Evolutionary conservation across 2,329 filamentous ascomycete genomes (phyloP).

Genomic region (Colletotrichum endophyticum): DNA sequence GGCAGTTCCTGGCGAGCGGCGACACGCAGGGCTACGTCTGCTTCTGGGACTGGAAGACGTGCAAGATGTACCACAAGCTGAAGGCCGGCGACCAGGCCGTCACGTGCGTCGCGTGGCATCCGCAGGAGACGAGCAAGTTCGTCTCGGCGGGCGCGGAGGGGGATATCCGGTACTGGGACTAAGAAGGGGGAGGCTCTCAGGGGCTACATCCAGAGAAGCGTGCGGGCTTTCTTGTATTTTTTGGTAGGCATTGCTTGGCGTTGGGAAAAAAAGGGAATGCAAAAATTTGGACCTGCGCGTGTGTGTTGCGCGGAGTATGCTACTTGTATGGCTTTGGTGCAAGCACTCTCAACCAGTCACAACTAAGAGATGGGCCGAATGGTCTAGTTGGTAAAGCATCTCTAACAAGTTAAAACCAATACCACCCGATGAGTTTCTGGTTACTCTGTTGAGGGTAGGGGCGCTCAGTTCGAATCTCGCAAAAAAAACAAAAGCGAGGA

Average conservation of each 20-base stretch:
- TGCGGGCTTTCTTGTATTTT: background rate
- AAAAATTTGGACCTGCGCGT: background rate
- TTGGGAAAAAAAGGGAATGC: background rate
- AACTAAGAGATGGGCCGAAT: background rate
- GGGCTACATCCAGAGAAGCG: background rate
- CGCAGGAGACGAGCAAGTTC: conserved; percentile 95
- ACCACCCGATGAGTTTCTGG: background rate
- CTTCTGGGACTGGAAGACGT: conserved; percentile 99
- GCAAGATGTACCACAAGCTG: conserved; percentile 98
- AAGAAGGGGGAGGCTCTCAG: conserved; percentile 25
- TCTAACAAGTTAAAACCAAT: background rate
- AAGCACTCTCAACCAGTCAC: background rate
- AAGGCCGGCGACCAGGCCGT: conserved; percentile 82
- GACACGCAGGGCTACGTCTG: conserved; percentile 89
- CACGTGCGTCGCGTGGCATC: conserved; percentile 92
- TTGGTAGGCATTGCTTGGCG: conserved; percentile 19
- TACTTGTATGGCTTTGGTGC: background rate
- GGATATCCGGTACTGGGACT: conserved; percentile 93
- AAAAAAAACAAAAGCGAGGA: background rate
- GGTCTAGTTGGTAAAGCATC: background rate
- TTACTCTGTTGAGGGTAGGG: background rate
- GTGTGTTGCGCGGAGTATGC: background rate
- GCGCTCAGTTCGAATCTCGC: background rate
- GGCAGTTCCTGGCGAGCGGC: conserved; percentile 86
- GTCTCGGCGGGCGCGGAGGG: conserved; percentile 90